Percentiles rank a stretch among this genome's conserved stretches.
Conservation (phyloP, 2,329 filamentous ascomycete species). For the Fusarium coicis region DNA sequence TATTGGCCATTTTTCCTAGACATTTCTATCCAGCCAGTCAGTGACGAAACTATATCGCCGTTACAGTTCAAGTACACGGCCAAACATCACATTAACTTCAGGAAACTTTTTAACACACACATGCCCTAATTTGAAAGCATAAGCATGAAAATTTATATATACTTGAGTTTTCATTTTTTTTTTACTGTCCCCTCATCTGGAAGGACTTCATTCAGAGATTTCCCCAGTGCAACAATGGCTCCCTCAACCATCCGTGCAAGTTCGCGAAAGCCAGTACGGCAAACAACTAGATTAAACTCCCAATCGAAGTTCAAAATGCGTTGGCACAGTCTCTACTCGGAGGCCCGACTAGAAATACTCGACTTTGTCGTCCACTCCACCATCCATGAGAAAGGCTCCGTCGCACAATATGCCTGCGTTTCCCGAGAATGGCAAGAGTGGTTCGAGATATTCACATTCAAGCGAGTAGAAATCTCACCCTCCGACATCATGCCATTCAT, state of each 20-base stretch:
- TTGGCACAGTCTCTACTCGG: not conserved
- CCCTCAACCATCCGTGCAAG: no score
- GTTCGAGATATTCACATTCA: not conserved
- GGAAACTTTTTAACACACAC: not conserved
- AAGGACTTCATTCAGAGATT: not conserved
- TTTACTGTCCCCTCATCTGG: fast-evolving
- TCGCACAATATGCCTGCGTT: not conserved
- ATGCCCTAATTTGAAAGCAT: not conserved
- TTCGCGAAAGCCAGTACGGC: not conserved
- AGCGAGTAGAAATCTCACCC: fast-evolving
- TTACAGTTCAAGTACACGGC: not conserved
- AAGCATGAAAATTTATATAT: fast-evolving
- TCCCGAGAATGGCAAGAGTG: not conserved
- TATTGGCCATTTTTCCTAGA: not conserved
- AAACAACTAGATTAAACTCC: fast-evolving
- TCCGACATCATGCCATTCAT: not conserved
- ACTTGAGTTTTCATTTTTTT: fast-evolving
- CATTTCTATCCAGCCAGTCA: not conserved
- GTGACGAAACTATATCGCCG: not conserved
- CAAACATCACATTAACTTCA: not conserved
- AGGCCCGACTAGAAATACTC: not conserved
- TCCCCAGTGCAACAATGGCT: no score
- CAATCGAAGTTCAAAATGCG: fast-evolving
- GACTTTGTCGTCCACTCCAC: not conserved
- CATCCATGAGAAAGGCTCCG: not conserved